A percentile compares a stretch with the other conserved stretches of the same genome.
Conservation (phyloP, 768 basidiomycete species). For the Daedalea quercina region DNA sequence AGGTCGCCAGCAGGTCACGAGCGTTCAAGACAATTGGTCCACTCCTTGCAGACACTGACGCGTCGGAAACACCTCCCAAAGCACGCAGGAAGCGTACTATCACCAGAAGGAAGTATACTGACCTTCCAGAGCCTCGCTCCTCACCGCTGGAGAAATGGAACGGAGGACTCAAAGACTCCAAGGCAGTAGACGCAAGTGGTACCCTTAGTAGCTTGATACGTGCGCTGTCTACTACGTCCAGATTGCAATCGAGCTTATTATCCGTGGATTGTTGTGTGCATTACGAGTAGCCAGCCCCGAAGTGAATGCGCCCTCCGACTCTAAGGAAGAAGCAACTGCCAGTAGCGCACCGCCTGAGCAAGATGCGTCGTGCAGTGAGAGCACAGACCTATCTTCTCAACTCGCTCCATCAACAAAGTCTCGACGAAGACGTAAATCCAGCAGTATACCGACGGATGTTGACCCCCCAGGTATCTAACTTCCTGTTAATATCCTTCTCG, state of each 20-base stretch:
- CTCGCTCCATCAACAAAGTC: background rate
- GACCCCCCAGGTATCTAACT: too few species aligned
- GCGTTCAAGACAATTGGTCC: background rate
- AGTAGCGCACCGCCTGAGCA: background rate
- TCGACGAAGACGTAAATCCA: background rate
- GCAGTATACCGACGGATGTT: background rate
- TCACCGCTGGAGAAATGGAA: slow-evolving; percentile 37
- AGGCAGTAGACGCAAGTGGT: background rate
- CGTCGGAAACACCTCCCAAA: background rate
- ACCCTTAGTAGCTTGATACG: slow-evolving; percentile 2
- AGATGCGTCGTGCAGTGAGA: background rate
- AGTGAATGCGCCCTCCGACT: too few species aligned
- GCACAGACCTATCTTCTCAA: background rate
- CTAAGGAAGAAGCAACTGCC: background rate
- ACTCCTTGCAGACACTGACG: background rate
- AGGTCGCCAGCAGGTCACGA: background rate
- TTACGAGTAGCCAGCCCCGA: background rate
- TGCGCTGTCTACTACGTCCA: slow-evolving; percentile 8
- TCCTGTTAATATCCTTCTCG: too few species aligned
- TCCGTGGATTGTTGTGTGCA: background rate
- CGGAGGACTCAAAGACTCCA: slow-evolving; percentile 21
- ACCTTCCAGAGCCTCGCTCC: slow-evolving; percentile 47
- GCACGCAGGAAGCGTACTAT: slow-evolving; percentile 13
- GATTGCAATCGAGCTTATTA: background rate
- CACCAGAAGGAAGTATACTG: slow-evolving; percentile 47